Evolutionary conservation across 164 flowering plant species (phyloP), one percentile per base, ranked within the genome.

Genomic region (Macadamia tetraphylla): DNA sequence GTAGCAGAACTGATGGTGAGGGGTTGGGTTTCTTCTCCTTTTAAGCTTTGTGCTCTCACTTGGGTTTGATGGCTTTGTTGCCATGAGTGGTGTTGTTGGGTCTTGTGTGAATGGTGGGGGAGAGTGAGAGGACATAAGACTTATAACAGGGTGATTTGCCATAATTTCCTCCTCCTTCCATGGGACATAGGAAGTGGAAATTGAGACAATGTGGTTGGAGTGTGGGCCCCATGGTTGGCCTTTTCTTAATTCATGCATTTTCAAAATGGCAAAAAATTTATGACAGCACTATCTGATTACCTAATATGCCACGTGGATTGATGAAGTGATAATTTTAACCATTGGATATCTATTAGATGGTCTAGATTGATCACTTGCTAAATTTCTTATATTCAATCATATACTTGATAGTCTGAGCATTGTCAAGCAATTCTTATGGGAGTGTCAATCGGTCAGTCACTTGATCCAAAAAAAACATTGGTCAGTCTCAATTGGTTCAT

Each of bases 91-190:
- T 51, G 56, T 72, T 57, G 65, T 58, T 65, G 30, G 35, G 64
- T 13, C 23, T 29, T 55, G 46, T 67, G 51, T 31, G 70, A 29
- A 76, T 77, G 71, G 62, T 69, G 64, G 58, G 63, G 49, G 70
- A 29, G n/a, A 53, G 57, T 51, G 35, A 57, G 70, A 61, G 74
- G 70, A 35, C 3, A 56, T 29, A 57, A 67, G 76, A 69, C 9
- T 35, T 58, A 53, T 65, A 65, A 75, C 42, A 59, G 75, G 75
- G 64, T 71, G 77, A 76, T 62, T 66, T 78, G 88, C 88, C 87
- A 79, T 84, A 81, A 88, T 82, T 88, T 88, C 74, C 86, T 91
- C 86, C 97, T 84, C 86, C 87, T 90, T 86, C 82, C 75, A 81
- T 81, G 89, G 88, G 87, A 75, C 85, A 80, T 66, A 79, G 83